Conservation (phyloP, 2,329 filamentous ascomycete genomes). For the Aspergillus floridensis region DNA sequence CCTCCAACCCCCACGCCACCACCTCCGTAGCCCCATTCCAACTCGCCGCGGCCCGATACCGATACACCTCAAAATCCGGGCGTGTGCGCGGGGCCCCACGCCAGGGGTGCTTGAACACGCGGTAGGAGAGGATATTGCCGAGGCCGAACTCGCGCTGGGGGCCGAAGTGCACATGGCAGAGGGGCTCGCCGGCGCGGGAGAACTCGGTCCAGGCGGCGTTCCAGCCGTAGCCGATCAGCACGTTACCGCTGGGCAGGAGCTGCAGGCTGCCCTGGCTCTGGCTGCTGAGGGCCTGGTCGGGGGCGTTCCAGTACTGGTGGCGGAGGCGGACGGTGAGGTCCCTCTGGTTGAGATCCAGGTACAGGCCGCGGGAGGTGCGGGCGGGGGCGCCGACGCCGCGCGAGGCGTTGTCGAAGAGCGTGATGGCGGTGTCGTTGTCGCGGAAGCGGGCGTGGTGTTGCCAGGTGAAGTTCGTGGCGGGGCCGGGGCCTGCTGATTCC, state of each 20-base stretch:
- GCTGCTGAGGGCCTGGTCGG: conserved; percentile 33
- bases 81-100: conserved; percentile 47
- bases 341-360: conserved; percentile 41
- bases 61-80: conserved; percentile 23
- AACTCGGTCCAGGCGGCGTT: conserved; percentile 54
- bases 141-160: conserved; percentile 21
- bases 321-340: conserved; percentile 46
- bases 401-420: conserved; percentile 44
- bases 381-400: conserved; percentile 20
- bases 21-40: conserved; percentile 42
- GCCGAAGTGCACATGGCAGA: conserved; percentile 55
- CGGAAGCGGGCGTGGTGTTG: conserved; percentile 54
- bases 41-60: conserved; percentile 25
- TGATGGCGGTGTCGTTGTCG: conserved; percentile 30
- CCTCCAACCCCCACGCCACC: conserved; percentile 28
- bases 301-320: conserved; percentile 40
- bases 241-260: conserved; percentile 43
- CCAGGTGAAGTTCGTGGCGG: conserved; percentile 49
- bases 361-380: conserved; percentile 44
- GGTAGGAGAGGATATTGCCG: conserved; percentile 50
- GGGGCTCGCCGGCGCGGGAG: conserved; percentile 41
- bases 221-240: conserved; percentile 52
- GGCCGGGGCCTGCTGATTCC: conserved; percentile 28
- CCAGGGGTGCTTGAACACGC: conserved; percentile 56
- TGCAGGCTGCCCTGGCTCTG: conserved; percentile 47